Conservation (phyloP, 1,139 yeast genomes). For the Nakaseomyces nivariensis region DNA sequence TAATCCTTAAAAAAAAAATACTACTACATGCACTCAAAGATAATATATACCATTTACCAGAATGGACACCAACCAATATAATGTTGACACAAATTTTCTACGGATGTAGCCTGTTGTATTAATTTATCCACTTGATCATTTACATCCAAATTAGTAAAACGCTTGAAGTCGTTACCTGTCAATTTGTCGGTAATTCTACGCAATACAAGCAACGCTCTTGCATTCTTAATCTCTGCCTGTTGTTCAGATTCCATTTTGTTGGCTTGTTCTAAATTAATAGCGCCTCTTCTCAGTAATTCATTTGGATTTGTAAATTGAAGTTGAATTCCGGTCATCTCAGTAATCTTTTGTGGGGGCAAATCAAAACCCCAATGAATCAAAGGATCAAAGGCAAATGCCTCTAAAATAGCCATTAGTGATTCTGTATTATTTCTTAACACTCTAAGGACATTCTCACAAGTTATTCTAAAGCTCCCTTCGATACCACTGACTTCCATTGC, state of each 20-base stretch:
- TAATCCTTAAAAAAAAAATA: neutral
- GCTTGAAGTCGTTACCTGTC: conserved; percentile 85
- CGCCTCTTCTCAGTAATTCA: conserved; percentile 62
- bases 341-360: conserved; percentile 70
- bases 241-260: conserved; percentile 62
- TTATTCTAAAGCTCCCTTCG: conserved; percentile 92
- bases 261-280: conserved; percentile 70
- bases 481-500: conserved; percentile 99
- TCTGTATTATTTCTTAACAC: conserved; percentile 89
- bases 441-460: conserved; percentile 96
- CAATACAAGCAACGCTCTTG: conserved; percentile 84
- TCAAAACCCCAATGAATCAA: conserved; percentile 98
- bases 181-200: conserved; percentile 86
- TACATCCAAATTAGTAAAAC: conserved; percentile 61
- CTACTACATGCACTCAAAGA: neutral
- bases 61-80: conserved; percentile 99
- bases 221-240: conserved; percentile 73
- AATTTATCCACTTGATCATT: conserved; percentile 88
- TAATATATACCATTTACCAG: conserved; percentile 46
- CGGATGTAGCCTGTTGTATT: conserved; percentile 93
- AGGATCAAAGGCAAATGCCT: conserved; percentile 98
- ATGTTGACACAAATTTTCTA: conserved; percentile 91
- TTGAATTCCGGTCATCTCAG: conserved; percentile 64
- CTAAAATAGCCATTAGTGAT: conserved; percentile 93
- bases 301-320: conserved; percentile 56